A percentile compares a stretch with the other conserved stretches of the same genome.
Evolutionary conservation across 768 basidiomycete genomes (phyloP).

Genomic region (Mycena kentingensis): DNA sequence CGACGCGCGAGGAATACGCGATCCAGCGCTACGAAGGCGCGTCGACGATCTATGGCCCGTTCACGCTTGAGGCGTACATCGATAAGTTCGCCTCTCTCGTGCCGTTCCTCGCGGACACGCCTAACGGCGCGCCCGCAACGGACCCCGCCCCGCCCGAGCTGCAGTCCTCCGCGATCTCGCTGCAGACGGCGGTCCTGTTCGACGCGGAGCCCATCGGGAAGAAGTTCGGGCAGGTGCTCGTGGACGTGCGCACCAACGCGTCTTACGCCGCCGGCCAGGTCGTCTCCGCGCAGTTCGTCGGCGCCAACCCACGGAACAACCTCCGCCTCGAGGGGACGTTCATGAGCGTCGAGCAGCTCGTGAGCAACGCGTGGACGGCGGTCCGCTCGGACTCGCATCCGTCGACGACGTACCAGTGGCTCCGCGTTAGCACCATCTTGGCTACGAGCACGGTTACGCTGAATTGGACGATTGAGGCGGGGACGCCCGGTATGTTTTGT

Average conservation of each 20-base stretch:
- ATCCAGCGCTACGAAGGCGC: slow-evolving; percentile 82
- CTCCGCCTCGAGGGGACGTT: slow-evolving; percentile 73
- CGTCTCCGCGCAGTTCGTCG: slow-evolving; percentile 66
- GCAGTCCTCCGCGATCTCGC: slow-evolving; percentile 64
- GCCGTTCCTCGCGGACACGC: slow-evolving; percentile 56
- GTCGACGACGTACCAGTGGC: slow-evolving; percentile 71
- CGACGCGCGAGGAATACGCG: slow-evolving; percentile 72
- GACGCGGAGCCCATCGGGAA: slow-evolving; percentile 59
- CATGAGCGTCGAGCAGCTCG: slow-evolving; percentile 61
- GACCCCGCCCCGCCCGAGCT: slow-evolving; percentile 68
- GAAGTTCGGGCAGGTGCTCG: slow-evolving; percentile 61
- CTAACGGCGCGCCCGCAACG: slow-evolving; percentile 51
- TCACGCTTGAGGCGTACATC: slow-evolving; percentile 79
- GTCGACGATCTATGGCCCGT: slow-evolving; percentile 74
- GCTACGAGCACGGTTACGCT: slow-evolving; percentile 68
- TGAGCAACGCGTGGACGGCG: slow-evolving; percentile 51
- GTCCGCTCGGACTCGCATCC: slow-evolving; percentile 79
- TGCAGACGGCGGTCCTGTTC: slow-evolving; percentile 66
- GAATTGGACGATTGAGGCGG: slow-evolving; percentile 68
- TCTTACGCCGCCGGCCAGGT: slow-evolving; percentile 59
- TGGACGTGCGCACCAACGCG: slow-evolving; percentile 49
- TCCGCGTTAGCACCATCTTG: slow-evolving; percentile 55
- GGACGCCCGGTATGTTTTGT: slow-evolving; percentile 51
- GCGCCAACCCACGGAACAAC: slow-evolving; percentile 84
- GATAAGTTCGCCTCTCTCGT: slow-evolving; percentile 72